Conservation (phyloP, 2,329 filamentous ascomycete species). For the Torrubiella hemipterigena region DNA sequence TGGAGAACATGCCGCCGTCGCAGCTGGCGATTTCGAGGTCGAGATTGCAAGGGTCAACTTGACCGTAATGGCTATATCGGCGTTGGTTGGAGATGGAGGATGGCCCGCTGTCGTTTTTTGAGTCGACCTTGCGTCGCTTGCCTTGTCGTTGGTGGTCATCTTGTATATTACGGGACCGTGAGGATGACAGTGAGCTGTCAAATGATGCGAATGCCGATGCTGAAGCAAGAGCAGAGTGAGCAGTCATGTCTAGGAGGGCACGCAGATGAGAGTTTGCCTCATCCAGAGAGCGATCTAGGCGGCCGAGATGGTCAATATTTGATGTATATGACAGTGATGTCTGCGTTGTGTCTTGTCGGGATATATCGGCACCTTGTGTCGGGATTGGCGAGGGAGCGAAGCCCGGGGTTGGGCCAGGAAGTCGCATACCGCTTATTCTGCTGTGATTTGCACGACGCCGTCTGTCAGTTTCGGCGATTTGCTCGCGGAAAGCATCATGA, state of each 20-base stretch:
- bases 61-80: slow-evolving; percentile 76
- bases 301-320: slow-evolving; percentile 19
- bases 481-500: no score
- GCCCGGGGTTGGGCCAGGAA: no score
- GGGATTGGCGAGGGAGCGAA: no score
- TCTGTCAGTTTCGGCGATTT: no score
- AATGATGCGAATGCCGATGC: no score
- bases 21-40: slow-evolving; percentile 84
- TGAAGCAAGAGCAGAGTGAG: no score
- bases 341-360: no score
- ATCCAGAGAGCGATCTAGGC: slow-evolving; percentile 25
- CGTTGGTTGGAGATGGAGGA: slow-evolving; percentile 43
- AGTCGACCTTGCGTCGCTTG: slow-evolving; percentile 62
- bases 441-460: no score
- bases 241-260: slow-evolving; percentile 27
- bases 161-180: no score
- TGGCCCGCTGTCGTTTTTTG: slow-evolving; percentile 45
- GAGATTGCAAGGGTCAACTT: slow-evolving; percentile 70
- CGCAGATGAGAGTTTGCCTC: slow-evolving; percentile 31
- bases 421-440: no score
- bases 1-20: slow-evolving; percentile 64
- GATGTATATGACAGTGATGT: no score
- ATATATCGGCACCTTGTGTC: no score
- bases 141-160: slow-evolving; percentile 24
- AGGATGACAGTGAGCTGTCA: slow-evolving; percentile 16